Percentiles rank a stretch among this genome's conserved stretches.
Evolutionary conservation across 2,329 filamentous ascomycete species (phyloP).

Genomic region (Penicillium sp.): DNA sequence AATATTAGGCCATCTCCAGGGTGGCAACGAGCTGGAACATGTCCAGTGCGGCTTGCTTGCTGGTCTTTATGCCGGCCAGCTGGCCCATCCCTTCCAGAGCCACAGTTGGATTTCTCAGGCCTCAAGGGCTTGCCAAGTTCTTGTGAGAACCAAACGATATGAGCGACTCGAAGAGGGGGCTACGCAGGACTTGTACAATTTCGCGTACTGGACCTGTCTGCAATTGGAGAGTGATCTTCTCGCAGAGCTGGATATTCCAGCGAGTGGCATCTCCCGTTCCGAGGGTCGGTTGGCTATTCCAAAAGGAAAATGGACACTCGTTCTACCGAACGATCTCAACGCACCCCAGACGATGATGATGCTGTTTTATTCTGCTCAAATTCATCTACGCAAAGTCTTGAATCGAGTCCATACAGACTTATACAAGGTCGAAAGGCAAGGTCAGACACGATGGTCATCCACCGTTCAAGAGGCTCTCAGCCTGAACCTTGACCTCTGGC

Average conservation of each 20-base stretch:
- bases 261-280: conserved; percentile 59
- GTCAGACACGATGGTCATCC: conserved; percentile 37
- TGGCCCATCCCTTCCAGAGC: conserved; percentile 84
- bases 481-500: conserved; percentile 56
- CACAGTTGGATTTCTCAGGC: conserved; percentile 67
- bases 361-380: conserved; percentile 62
- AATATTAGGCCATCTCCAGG: conserved; percentile 78
- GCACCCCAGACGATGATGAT: conserved; percentile 47
- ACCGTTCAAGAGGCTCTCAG: conserved; percentile 45
- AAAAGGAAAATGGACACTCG: conserved; percentile 37
- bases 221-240: conserved; percentile 94
- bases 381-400: conserved; percentile 58
- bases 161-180: conserved; percentile 30
- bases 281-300: conserved; percentile 50
- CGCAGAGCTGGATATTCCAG: conserved; percentile 72
- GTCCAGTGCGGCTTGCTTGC: conserved; percentile 83
- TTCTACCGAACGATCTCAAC: conserved; percentile 33
- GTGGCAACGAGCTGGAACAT: conserved; percentile 75
- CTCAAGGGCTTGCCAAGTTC: conserved; percentile 63
- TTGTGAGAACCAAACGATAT: conserved; percentile 62
- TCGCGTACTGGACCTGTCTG: conserved; percentile 90
- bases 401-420: conserved; percentile 57
- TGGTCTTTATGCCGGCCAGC: conserved; percentile 83
- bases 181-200: conserved; percentile 62
- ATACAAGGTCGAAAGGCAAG: conserved; percentile 48